Evolutionary conservation across 257 asterid genomes (phyloP).

Genomic region (Thymus mandschuricus): DNA sequence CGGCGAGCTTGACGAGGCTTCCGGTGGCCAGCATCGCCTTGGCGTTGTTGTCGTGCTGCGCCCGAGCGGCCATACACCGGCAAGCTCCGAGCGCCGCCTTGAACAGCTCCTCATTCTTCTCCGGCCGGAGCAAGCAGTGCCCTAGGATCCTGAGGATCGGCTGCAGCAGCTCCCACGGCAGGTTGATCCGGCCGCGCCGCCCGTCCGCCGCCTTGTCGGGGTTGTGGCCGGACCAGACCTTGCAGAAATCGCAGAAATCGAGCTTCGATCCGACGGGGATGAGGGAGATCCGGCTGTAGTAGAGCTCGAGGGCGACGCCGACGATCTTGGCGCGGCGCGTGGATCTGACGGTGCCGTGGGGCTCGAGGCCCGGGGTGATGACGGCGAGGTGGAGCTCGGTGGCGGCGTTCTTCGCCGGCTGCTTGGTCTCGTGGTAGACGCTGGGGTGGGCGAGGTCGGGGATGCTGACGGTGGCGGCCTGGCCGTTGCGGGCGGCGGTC

Average conservation of each 20-base stretch:
- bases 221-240: slow-evolving; percentile 56
- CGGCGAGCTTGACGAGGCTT: slow-evolving; percentile 64
- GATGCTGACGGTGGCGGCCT: slow-evolving; percentile 58
- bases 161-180: slow-evolving; percentile 78
- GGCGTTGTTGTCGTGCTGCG: slow-evolving; percentile 68
- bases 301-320: slow-evolving; percentile 71
- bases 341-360: slow-evolving; percentile 66
- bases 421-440: slow-evolving; percentile 76
- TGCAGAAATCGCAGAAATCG: slow-evolving; percentile 75
- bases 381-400: slow-evolving; percentile 71
- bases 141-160: slow-evolving; percentile 74
- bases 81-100: slow-evolving; percentile 59
- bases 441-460: slow-evolving; percentile 76
- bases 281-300: slow-evolving; percentile 46
- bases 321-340: slow-evolving; percentile 70
- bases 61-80: slow-evolving; percentile 54
- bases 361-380: slow-evolving; percentile 64
- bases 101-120: slow-evolving; percentile 41
- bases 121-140: slow-evolving; percentile 67
- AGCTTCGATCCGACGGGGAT: slow-evolving; percentile 72
- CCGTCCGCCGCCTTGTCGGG: slow-evolving; percentile 6
- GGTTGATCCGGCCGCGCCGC: slow-evolving; percentile 48
- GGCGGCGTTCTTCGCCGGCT: slow-evolving; percentile 42
- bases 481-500: slow-evolving; percentile 62
- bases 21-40: slow-evolving; percentile 73